Base-by-base conservation (phyloP, 2,329 filamentous ascomycete genomes). In the Rhinocladiella similis region DNA sequence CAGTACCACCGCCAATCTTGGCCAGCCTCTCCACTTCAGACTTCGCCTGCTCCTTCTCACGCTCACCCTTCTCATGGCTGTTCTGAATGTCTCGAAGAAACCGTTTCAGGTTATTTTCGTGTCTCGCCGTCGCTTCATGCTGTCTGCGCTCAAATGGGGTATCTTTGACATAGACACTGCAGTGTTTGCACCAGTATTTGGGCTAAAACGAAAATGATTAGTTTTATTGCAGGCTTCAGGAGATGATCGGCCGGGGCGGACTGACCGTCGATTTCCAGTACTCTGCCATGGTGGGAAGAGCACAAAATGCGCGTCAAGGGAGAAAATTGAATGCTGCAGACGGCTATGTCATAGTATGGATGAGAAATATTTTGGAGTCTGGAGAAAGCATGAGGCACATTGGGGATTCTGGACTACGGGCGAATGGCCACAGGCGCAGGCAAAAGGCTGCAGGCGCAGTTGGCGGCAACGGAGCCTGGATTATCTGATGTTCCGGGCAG, bases 181-280 rank as follows among this genome's bases (percentile, higher is more conserved):
- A 99, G 79, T 96, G 90, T 74, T 97, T 97, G 83, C 94, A 99
- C 91, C 92, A 97, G 77, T 96, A 96, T 71, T 88, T 93, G 5
- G 92, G 92, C 72, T 86, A 54, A 47, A 42, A 10, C 12, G 43
- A 9, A 29, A 13, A 29, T 22, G 9, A 9, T 22, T 27, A 16
- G 41, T n/a, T 18, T 48, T 22, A 41, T 49, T 4, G n/a, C 42
- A 36, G 47, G 6, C 45, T 10, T 19, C 12, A 14, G 20, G 20
- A 3, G 10, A 19, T n/a, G 19, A 7, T 29, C 19, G 18, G 27
- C 42, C 19, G 3, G 22, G 13, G n/a, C 39, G 18, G 41, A 47
- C 56, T 72, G 70, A 84, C 83, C 33, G 92, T 96, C 18, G 93
- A 97, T 73, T 97, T 97, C 94, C 94, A 97, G 76, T 96, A 95